Base-by-base conservation (phyloP, 2,329 filamentous ascomycete genomes). In the Trichoderma cornu-damae region DNA sequence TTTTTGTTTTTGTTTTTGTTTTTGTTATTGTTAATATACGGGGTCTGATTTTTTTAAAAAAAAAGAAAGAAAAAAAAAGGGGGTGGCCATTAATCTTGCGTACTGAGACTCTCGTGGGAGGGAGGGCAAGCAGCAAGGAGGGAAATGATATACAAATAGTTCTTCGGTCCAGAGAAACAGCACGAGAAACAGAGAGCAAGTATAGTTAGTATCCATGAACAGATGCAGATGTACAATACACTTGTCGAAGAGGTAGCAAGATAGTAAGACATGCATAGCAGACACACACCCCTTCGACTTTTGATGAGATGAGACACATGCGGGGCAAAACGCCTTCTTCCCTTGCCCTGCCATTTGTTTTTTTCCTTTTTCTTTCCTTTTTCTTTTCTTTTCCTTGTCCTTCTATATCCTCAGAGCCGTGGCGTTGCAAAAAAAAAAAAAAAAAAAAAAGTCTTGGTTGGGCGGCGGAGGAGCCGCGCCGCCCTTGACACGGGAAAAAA, bases 401-500 rank as follows among this genome's bases (percentile, higher is more conserved):
- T 14, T 16, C n/a, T 14, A 9, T 12, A n/a, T 35, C 20, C 32
- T 6, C 18, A 38, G n/a, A 22, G 16, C 12, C 26, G 42, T 55
- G 51, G 43, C 51, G 51, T 59, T 11, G 43, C 38, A 47, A 50
- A n/a, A n/a, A n/a, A n/a, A n/a, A n/a, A n/a, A n/a, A n/a, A n/a
- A n/a, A n/a, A n/a, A n/a, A n/a, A n/a, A n/a, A n/a, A 49, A 56
- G 57, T 59, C 57, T 59, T 7, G 11, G 43, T 34, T 43, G 44
- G 18, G 30, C 11, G 49, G 18, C 18, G 40, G 42, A 40, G 40
- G 34, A 43, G 52, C 44, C 48, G 48, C 20, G 32, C 35, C 34
- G 56, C 56, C 57, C 57, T 59, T 56, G 57, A 56, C n/a, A 47
- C 49, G 56, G 50, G 56, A 52, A n/a, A n/a, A n/a, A n/a, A 58